Evolutionary conservation across 1,284 basidiomycete species (phyloP).

Genomic region (Tilletiopsis washingtonensis): DNA sequence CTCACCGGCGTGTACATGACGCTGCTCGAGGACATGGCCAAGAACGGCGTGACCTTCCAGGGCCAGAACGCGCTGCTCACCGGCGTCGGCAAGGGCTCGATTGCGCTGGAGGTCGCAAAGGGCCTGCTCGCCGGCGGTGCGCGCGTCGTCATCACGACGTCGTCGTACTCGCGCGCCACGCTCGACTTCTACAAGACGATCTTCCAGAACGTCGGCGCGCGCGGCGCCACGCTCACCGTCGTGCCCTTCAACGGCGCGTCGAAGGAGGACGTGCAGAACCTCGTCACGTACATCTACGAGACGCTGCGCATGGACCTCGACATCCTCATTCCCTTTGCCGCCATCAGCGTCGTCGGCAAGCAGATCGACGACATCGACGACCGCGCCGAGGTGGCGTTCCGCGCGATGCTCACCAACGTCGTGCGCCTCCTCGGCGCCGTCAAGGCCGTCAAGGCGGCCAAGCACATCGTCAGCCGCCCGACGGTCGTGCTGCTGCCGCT

Average conservation of each 20-base stretch:
- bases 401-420: conserved; percentile 71
- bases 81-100: conserved; percentile 93
- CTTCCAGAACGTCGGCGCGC: conserved; percentile 89
- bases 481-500: conserved; percentile 95
- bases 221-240: conserved; percentile 88
- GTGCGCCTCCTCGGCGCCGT: conserved; percentile 91
- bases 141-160: conserved; percentile 93
- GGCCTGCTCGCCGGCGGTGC: conserved; percentile 92
- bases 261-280: conserved; percentile 83
- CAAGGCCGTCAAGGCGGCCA: conserved; percentile 93
- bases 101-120: conserved; percentile 94
- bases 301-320: conserved; percentile 90
- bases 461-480: conserved; percentile 90
- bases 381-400: conserved; percentile 92
- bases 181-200: conserved; percentile 98
- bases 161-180: conserved; percentile 53
- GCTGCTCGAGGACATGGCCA: conserved; percentile 93
- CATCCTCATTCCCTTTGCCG: conserved; percentile 96
- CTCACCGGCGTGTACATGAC: conserved; percentile 75
- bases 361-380: conserved; percentile 96
- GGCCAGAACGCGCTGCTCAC: conserved; percentile 97
- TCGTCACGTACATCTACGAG: conserved; percentile 96
- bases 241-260: conserved; percentile 98
- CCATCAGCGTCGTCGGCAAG: conserved; percentile 93
- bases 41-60: conserved; percentile 93